A percentile compares a stretch with the other conserved stretches of the same genome.
Conservation (phyloP, 2,329 filamentous ascomycete species). For the Cadophora luteo-olivacea region DNA sequence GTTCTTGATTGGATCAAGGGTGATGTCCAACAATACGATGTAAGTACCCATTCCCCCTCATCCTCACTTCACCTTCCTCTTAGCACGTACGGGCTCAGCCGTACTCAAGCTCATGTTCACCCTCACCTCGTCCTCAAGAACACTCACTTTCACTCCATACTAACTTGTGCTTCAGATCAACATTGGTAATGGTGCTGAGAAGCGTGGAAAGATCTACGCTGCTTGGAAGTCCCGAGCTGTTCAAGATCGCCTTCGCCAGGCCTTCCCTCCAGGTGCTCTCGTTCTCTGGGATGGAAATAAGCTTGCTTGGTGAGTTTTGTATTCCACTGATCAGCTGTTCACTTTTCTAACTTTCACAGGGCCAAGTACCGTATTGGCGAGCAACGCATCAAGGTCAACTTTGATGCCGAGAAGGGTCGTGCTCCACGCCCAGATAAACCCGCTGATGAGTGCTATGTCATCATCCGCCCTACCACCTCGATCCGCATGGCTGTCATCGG, state of each 20-base stretch:
- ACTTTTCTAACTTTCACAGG: constrained; percentile 32
- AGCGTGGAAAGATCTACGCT: constrained; percentile 71
- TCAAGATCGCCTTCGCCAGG: constrained; percentile 58
- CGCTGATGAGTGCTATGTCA: constrained; percentile 61
- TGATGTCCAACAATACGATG: constrained; percentile 84
- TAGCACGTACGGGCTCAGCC: not conserved
- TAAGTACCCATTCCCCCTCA: constrained; percentile 53
- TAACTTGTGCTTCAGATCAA: constrained; percentile 57
- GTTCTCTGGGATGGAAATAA: constrained; percentile 86
- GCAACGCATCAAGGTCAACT: constrained; percentile 67
- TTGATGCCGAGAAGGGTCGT: constrained; percentile 67
- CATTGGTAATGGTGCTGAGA: constrained; percentile 68
- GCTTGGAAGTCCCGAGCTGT: constrained; percentile 74
- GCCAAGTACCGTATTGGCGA: constrained; percentile 53
- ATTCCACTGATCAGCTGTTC: not conserved
- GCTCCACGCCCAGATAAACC: constrained; percentile 34
- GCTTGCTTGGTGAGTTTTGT: constrained; percentile 75
- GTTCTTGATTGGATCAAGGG: constrained; percentile 65
- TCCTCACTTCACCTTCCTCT: not conserved
- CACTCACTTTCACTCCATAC: not conserved
- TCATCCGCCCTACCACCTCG: constrained; percentile 67
- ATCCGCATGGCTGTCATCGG: constrained; percentile 72
- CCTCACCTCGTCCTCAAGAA: not conserved
- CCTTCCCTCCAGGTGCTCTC: constrained; percentile 44
- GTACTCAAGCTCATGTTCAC: constrained; percentile 2